A percentile compares a stretch with the other conserved stretches of the same genome.
Conservation (phyloP, 2,329 filamentous ascomycete species). For the Leptographium lundbergii region DNA sequence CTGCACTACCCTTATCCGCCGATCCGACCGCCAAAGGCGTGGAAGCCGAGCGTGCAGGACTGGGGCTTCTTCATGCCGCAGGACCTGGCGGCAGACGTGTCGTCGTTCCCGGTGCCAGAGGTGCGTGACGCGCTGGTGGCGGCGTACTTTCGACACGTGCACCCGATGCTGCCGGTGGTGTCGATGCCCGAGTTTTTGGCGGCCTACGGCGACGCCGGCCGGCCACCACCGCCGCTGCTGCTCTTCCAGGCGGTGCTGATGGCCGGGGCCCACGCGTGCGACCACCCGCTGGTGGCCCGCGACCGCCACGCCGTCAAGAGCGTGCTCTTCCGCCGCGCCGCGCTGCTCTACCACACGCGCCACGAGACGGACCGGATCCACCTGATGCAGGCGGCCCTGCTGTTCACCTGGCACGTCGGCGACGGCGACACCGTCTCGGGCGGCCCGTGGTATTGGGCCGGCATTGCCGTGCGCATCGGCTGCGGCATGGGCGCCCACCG, state of each 20-base stretch:
- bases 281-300: conserved; percentile 14
- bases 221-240: conserved; percentile 15
- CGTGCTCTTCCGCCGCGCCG: conserved; percentile 16
- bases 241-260: conserved; percentile 18
- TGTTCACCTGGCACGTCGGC: conserved; percentile 17
- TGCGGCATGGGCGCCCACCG: conserved; percentile 18
- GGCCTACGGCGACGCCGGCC: conserved; percentile 1
- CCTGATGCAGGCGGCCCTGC: conserved; percentile 16
- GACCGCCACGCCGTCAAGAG: conserved; percentile 13
- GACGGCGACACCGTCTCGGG: conserved; percentile 12
- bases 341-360: conserved; percentile 16
- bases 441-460: conserved; percentile 17
- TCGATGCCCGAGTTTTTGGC: conserved; percentile 11
- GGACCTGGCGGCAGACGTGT: conserved; percentile 9
- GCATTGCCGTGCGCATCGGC: conserved; percentile 16
- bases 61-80: neutral
- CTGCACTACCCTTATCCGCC: conserved; percentile 12
- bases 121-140: conserved; percentile 15
- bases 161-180: conserved; percentile 18
- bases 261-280: conserved; percentile 15
- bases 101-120: conserved; percentile 10
- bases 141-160: conserved; percentile 17
- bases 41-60: conserved; percentile 9
- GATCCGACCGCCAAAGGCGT: conserved; percentile 10
- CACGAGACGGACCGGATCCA: conserved; percentile 16